Base-by-base conservation (phyloP, 2,329 filamentous ascomycete genomes). In the Epichloe sp. region DNA sequence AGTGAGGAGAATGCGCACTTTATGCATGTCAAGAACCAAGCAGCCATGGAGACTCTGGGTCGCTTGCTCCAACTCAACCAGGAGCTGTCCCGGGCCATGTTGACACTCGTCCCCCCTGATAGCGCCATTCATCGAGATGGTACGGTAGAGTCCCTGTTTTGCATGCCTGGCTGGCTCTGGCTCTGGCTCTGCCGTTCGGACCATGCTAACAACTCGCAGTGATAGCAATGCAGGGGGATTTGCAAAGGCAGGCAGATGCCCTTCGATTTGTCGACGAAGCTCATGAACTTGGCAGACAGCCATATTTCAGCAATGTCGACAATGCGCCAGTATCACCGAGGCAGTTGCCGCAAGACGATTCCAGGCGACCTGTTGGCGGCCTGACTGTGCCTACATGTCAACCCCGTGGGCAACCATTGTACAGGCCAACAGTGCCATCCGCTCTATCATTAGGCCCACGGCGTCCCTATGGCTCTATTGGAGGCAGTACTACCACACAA, bases 391-490 rank as follows among this genome's bases (percentile, higher is more conserved):
- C 78, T 49, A 73, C 77, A 54, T 68, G 76, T 41, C 74, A 77
- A 55, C 68, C 76, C 43, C 77, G 81, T 56, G 71, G 77, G 54
- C 71, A 74, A 47, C 81, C 80, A 61, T 80, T 84, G 59, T 86
- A 91, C 65, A 82, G 88, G 31, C 84, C 88, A 37, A 80, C 86
- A 12, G 79, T 93, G 12, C 85, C 88, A 40, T 83, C 88, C n/a
- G 88, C 89, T 64, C 74, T 95, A 51, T 83, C 87, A 14, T 79
- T 83, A 52, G 86, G 82, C 56, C 83, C 88, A 15, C 76, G 80
- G 35, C 82, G 89, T 54, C 83, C 87, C 35, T 95, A 90, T 67
- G 90, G 90, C 47, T 96, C 91, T 21, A 91, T 95, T 62, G 82
- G 87, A 44, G 83, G 86, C 48, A 78, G 76, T 40, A 82, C 81